Base-by-base conservation (phyloP, 371 early-diverging fungal species). In the Batrachochytrium dendrobatidis region DNA sequence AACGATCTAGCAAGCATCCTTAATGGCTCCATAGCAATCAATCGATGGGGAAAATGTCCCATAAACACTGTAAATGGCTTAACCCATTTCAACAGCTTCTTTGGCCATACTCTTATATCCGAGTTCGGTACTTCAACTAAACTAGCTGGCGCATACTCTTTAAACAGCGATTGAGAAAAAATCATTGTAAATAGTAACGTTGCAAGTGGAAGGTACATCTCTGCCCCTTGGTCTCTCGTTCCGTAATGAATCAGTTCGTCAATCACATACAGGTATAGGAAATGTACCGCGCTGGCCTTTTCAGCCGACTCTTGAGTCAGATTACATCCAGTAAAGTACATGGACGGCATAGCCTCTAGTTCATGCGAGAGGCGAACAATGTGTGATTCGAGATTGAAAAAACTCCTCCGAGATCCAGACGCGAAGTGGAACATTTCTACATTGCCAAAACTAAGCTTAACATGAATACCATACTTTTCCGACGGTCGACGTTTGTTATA, bases 241-340 rank as follows among this genome's bases (percentile, higher is more conserved):
- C 79, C 82, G 66, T 79, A 85, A 51, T 82, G 81, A 24, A 83
- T 73, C 25, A 86, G 66, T 56, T 86, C 84, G 64, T 85, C 86
- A 2, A 84, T 79, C 61, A 86, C 76, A 59, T 83, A 84, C n/a
- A 68, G 65, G 60, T 83, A 86, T 48, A 73, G 69, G 54, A 85
- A 83, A 44, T 70, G 76, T 15, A 82, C 48, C 26, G 84, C 83
- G 49, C 65, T 60, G 48, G 77, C 62, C 61, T 74, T 81, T 24
- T 69, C 69, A 34, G 65, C 71, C 5, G 64, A 28, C 30, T 51
- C 51, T 28, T 28, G 51, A 7, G 51, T 24, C 2, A 51, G 51
- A 24, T 51, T 51, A 3, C 51, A 32, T 28, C 51, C 30, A 3
- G 28, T 32, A 51, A 51, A 51, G 51, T 51, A 51, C 10, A 51